Percentiles rank a stretch among this genome's conserved stretches.
phyloP scores from a whole-genome alignment of 2,329 filamentous ascomycete species.

The Trichophyton rubrum region DNA sequence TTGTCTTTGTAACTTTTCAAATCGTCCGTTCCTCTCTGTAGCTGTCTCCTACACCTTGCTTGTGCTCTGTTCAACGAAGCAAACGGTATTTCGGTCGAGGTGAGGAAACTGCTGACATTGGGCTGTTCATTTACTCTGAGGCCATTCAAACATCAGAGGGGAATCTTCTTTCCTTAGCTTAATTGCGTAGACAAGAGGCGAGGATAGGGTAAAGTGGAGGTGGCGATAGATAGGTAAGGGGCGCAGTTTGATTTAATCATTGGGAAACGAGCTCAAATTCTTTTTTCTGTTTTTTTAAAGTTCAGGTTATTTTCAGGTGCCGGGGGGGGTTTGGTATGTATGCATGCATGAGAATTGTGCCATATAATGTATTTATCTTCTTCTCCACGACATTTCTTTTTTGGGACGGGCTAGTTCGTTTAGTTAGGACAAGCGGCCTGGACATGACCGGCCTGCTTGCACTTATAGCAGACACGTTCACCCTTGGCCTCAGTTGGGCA shows the following conservation, averaged over 20 bases:
- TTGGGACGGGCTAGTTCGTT: conserved; percentile 13
- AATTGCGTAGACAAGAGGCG: background rate
- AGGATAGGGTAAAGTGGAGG: too few relatives aligned
- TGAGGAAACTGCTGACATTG: too few relatives aligned
- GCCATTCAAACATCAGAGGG: background rate
- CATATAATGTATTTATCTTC: background rate
- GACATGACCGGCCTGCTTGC: conserved; percentile 73
- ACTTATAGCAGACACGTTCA: conserved; percentile 99
- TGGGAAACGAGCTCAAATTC: conserved; percentile 2
- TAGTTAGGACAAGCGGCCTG: conserved; percentile 89
- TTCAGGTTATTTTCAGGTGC: background rate
- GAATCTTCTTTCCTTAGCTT: background rate
- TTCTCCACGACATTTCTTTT: background rate
- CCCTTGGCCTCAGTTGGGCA: conserved; percentile 82
- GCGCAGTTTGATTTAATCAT: background rate
- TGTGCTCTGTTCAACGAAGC: background rate
- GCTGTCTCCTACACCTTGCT: background rate
- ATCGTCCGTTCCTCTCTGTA: too few relatives aligned
- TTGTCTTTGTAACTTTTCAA: too few relatives aligned
- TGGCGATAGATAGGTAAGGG: background rate
- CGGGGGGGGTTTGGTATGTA: background rate
- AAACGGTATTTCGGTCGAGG: background rate
- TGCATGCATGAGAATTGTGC: background rate
- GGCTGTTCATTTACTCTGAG: too few relatives aligned
- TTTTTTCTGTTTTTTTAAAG: background rate